Base-by-base conservation (phyloP, 306 rosid species). In the Quercus aquifolioides region DNA sequence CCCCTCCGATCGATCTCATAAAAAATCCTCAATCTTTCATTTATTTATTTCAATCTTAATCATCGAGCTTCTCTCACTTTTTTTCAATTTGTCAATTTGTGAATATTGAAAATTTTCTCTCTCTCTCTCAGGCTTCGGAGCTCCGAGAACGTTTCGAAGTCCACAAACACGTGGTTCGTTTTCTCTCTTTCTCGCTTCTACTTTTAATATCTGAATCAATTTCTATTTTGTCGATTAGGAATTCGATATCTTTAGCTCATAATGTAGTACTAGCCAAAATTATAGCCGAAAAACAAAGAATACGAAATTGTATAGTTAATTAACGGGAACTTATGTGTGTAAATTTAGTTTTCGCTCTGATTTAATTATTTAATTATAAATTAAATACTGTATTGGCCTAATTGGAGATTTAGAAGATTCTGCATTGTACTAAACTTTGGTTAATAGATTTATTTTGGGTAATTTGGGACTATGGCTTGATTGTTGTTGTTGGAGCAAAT, bases 61-160 rank as follows among this genome's bases (percentile, higher is more conserved):
- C 52, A 11, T 9, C 3, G 10, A 38, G 0, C 43, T 38, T 38
- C 15, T 46, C 52, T 9, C 15, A 10, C 15, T 4, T 5, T 3
- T 67, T 74, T 76, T 33, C 4, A 12, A 11, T 58, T 77, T 75
- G 4, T 55, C 20, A 38, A 35, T 6, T 35, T 35, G 41, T 35
- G 9, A 38, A 38, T 38, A 7, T 2, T 41, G 46, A 41, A 41
- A 41, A 41, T 8, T 38, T 6, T 35, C 6, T 33, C 6, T 54
- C 9, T 58, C 2, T 69, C 41, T 23, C 83, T 78, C 92, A 95
- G 99, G 99, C 99, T 73, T 79, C 90, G 6, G 91, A 83, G 0
- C 90, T 93, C 65, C 99, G 99, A 23, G 93, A 89, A n/a, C 83
- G 96, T 65, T 93, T 95, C 83, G 98, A 93, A 52, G 80, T 88